Evolutionary conservation across 2,329 filamentous ascomycete species (phyloP).

Genomic region (Pyricularia pennisetigena): DNA sequence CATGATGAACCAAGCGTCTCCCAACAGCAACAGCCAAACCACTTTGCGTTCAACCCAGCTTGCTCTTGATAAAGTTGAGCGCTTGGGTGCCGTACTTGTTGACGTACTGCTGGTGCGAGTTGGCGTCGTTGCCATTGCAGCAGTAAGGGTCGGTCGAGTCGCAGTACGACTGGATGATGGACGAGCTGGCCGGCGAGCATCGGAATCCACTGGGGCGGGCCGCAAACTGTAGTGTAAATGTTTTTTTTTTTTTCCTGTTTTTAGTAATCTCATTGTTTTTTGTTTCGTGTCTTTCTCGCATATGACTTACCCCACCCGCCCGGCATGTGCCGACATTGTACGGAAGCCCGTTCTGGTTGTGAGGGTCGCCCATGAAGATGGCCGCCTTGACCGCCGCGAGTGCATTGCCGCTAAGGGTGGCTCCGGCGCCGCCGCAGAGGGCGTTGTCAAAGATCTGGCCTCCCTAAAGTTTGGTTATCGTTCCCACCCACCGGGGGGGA

Average conservation of each 20-base stretch:
- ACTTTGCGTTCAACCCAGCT: conserved; percentile 8
- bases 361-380: conserved; percentile 56
- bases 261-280: background rate
- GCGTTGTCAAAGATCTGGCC: conserved; percentile 56
- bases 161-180: conserved; percentile 55
- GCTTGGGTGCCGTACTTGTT: conserved; percentile 50
- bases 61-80: conserved; percentile 44
- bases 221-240: conserved; percentile 44
- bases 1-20: background rate
- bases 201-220: conserved; percentile 46
- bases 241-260: too few species aligned
- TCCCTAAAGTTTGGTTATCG: conserved; percentile 27
- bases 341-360: conserved; percentile 41
- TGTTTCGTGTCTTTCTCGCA: too few species aligned
- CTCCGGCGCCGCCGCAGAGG: conserved; percentile 48
- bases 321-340: conserved; percentile 53
- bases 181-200: conserved; percentile 37
- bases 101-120: conserved; percentile 54
- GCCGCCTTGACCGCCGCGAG: conserved; percentile 49
- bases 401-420: conserved; percentile 34
- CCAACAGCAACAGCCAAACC: background rate
- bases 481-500: background rate
- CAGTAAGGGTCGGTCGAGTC: conserved; percentile 50
- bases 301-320: conserved; percentile 37
- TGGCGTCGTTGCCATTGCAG: conserved; percentile 51